Evolutionary conservation across 2,329 filamentous ascomycete genomes (phyloP).

Genomic region (Domatiomyces catenatus): DNA sequence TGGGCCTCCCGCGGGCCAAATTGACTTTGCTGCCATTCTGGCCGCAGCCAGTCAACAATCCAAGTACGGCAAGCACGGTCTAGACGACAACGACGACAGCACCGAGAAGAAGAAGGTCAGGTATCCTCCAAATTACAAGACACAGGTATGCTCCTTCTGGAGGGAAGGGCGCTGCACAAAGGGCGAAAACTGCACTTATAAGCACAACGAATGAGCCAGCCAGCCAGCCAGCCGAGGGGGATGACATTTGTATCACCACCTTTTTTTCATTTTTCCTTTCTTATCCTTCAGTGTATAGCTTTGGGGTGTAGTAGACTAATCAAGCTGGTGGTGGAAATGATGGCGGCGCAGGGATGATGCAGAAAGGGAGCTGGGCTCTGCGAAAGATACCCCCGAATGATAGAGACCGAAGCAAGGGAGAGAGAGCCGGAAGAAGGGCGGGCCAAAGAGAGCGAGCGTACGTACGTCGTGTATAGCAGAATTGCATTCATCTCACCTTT

Average conservation of each 20-base stretch:
- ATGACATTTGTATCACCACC: neutral
- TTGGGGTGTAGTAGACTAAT: neutral
- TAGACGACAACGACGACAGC: slow-evolving; percentile 12
- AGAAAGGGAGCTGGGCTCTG: slow-evolving; percentile 16
- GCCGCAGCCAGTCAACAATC: neutral
- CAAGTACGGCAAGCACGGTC: slow-evolving; percentile 7
- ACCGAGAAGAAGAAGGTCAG: slow-evolving; percentile 13
- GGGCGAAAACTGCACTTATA: slow-evolving; percentile 36
- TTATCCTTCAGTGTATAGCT: neutral
- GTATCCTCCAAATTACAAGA: slow-evolving; percentile 27
- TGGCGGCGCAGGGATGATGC: neutral
- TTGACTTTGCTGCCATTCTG: neutral
- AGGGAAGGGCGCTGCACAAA: slow-evolving; percentile 39
- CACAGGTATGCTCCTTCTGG: slow-evolving; percentile 38
- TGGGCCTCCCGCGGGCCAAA: neutral
- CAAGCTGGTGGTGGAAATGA: neutral
- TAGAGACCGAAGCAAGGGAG: neutral
- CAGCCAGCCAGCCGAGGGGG: no score
- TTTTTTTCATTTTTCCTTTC: neutral
- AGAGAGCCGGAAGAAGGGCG: neutral
- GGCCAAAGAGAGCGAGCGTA: neutral
- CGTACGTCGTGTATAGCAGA: neutral
- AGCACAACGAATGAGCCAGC: slow-evolving; percentile 19
- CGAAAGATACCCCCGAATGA: slow-evolving; percentile 1
- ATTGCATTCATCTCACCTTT: neutral